Evolutionary conservation across 495 filamentous ascomycete species (phyloP), one percentile per base, ranked within the genome.

Genomic region (Hypoxylon perforatum): DNA sequence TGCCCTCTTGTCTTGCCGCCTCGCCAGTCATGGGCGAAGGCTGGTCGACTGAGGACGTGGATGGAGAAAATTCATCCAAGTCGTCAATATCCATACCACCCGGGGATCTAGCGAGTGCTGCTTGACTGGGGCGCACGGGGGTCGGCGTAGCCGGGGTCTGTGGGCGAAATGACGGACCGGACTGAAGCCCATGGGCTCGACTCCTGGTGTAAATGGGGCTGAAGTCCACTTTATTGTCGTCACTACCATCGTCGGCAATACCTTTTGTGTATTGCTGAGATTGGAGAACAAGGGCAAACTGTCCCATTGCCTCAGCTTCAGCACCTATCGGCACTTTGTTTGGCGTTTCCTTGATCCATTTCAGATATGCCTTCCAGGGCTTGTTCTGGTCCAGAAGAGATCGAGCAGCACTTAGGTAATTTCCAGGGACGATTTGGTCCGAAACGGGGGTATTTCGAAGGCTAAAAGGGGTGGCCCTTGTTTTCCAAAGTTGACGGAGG

Each of bases 1-100:
- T 14, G 22, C n/a, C 15, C 45, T 23, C 45, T 48, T 48, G 45
- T 48, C 18, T 48, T 48, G 45, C 45, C 45, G 7, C 45, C 21
- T 48, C 45, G 45, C 45, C 22, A 48, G 45, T 28, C 21, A 28
- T 25, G 45, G 45, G 45, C 45, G 22, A n/a, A 30, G 45, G 36
- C 15, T 39, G 36, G 36, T 39, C 36, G 11, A 39, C 36, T 14
- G 36, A 39, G 36, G 36, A 39, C 36, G 36, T 39, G 36, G 4
- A 39, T 39, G 36, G 36, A 39, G 36, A 39, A 39, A 39, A 39
- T 14, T 39, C 36, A 39, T 39, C 36, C 36, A 14, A 39, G 36
- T 5, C 36, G 11, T 39, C 36, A 39, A 39, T 39, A 39, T 39
- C 36, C 36, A 39, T 39, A 39, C 11, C 36, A 39, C 36, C 36